Conservation (phyloP, 2,329 filamentous ascomycete species). For the Colletotrichum paranaense region DNA sequence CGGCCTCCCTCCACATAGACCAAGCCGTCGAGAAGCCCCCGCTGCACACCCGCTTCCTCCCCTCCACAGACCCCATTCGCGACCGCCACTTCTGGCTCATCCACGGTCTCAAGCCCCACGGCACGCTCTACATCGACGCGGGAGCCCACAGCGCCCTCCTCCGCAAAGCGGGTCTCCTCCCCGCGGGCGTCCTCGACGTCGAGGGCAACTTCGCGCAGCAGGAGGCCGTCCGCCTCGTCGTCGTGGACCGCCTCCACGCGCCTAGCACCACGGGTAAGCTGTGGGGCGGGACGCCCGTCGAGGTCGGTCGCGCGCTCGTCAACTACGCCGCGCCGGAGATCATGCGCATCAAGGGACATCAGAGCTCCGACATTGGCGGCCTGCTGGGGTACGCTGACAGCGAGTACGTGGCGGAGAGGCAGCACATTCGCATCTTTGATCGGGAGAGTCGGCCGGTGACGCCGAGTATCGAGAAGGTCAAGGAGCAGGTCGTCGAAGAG, state of each 20-base stretch:
- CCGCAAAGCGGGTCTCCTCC: slow-evolving; percentile 87
- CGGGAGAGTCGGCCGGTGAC: slow-evolving; percentile 65
- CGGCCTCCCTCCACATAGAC: slow-evolving; percentile 54
- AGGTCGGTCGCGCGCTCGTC: slow-evolving; percentile 89
- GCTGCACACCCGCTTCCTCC: slow-evolving; percentile 92
- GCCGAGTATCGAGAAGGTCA: slow-evolving; percentile 48
- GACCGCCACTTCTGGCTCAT: slow-evolving; percentile 98
- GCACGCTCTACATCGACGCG: slow-evolving; percentile 91
- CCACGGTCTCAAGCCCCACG: slow-evolving; percentile 90
- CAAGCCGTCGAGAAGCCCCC: slow-evolving; percentile 60
- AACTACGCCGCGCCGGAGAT: slow-evolving; percentile 95
- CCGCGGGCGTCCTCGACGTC: slow-evolving; percentile 90
- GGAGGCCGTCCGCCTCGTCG: slow-evolving; percentile 88
- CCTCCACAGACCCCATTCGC: slow-evolving; percentile 84
- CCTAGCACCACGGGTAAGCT: slow-evolving; percentile 56
- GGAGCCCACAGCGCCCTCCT: slow-evolving; percentile 85
- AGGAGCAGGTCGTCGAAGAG: slow-evolving; percentile 24
- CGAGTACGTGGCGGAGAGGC: slow-evolving; percentile 90
- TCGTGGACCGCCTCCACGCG: slow-evolving; percentile 71
- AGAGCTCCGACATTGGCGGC: slow-evolving; percentile 82
- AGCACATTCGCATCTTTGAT: slow-evolving; percentile 84
- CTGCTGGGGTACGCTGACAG: slow-evolving; percentile 92
- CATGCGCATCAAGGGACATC: slow-evolving; percentile 82
- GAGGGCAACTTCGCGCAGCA: slow-evolving; percentile 91
- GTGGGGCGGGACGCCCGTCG: slow-evolving; percentile 66